A percentile compares a stretch with the other conserved stretches of the same genome.
These are phyloP conservation scores for Pleurozium schreberi DNA, from an alignment of 225 moss, liverwort and hornwort species.

Conservation along the genomic window DNA sequence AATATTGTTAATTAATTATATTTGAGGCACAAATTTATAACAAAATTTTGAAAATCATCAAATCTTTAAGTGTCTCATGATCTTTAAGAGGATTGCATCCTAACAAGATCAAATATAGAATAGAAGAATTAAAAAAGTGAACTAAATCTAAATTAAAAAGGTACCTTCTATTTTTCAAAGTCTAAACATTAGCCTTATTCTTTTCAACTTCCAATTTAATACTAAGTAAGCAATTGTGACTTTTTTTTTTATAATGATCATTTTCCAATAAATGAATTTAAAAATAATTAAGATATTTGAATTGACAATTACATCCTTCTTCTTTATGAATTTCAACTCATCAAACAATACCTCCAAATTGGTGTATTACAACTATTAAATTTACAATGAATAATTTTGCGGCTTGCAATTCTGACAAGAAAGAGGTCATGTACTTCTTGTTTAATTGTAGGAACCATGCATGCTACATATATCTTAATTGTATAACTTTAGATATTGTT, in stretches of 20 bases:
- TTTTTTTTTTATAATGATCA: not conserved
- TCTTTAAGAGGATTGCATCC: not conserved
- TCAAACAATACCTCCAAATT: not conserved
- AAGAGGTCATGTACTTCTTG: not conserved
- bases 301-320: too few relatives aligned
- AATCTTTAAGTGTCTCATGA: not conserved
- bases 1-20: too few relatives aligned
- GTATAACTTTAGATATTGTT: not conserved
- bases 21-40: not conserved
- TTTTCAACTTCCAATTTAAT: too few relatives aligned
- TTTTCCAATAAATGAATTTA: not conserved
- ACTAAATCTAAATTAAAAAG: not conserved
- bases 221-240: not conserved
- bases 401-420: accelerated
- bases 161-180: not conserved
- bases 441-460: not conserved
- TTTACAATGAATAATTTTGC: accelerated
- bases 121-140: not conserved
- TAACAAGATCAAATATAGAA: accelerated
- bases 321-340: not conserved
- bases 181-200: not conserved
- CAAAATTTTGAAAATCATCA: not conserved
- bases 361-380: not conserved
- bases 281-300: not conserved
- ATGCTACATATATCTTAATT: too few relatives aligned